Base-by-base conservation (phyloP, 164 flowering plant genomes). In the Brasenia schreberi region DNA sequence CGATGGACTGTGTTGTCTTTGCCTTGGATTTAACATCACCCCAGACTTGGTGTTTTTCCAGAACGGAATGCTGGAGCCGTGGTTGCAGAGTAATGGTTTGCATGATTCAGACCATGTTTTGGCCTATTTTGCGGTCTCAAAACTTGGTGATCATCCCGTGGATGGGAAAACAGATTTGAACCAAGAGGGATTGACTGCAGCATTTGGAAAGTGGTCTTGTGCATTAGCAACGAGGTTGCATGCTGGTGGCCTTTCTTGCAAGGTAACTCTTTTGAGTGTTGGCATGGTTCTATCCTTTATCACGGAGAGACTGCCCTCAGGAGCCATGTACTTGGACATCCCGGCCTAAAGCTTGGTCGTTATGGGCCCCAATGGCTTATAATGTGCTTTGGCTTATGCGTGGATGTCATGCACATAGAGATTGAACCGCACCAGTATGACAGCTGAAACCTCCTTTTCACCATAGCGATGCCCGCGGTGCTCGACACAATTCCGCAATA, bases 31-130 rank as follows among this genome's bases (percentile, higher is more conserved):
- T 60, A 65, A 43, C 77, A 70, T 76, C 80, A 79, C 71, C 81
- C 86, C 96, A 92, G 99, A 95, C 81, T 86, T 95, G 97, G 91
- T 95, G 42, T 95, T 95, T 79, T 92, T 92, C 88, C 99, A 95
- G 96, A 95, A 95, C 78, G 99, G 99, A 63, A 92, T 95, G 97
- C 82, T 95, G 75, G 99, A 95, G 69, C 99, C 97, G 0, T 92
- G 99, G 99, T 76, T 92, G 65, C 69, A 89, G 65, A 88, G 90
- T 72, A 92, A 86, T 83, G 97, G 97, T 42, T 74, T 95, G 17
- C 64, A 66, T 4, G 83, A 89, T 74, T 93, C 94, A 33, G 87
- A 86, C 71, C 99, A 95, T 77, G 97, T 95, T 6, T 71, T 92
- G 73, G 97, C 97, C 0, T 95, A 95, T 73, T 92, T 95, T 75